Conservation (phyloP, 176 grass and related monocot genomes). For the Aegilops longissima region DNA sequence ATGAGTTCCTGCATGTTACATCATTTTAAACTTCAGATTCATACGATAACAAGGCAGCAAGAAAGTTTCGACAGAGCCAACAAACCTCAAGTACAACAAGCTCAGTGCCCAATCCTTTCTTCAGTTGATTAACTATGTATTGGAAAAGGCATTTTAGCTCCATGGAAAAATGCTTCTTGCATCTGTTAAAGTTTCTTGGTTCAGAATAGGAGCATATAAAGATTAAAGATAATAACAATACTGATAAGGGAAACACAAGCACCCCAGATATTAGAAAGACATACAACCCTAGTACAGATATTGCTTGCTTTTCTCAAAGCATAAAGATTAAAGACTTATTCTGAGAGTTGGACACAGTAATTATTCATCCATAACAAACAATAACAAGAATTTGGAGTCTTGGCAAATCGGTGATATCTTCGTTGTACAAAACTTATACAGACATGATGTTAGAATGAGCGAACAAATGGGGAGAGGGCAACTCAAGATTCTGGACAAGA, state of each 20-base stretch:
- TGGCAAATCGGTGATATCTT: not conserved
- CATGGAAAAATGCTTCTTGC: conserved; percentile 96
- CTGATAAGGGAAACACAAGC: not conserved
- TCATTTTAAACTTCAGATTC: conserved; percentile 10
- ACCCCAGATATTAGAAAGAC: conserved; percentile 1
- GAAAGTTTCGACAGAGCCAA: conserved; percentile 13
- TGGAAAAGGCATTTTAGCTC: conserved; percentile 96
- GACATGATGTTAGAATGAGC: not conserved
- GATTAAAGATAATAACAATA: conserved; percentile 29
- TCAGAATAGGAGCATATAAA: conserved; percentile 3
- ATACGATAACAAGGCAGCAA: conserved; percentile 14
- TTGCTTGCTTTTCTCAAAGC: not conserved
- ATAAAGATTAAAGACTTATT: conserved; percentile 20
- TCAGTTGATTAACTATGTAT: conserved; percentile 97
- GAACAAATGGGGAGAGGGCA: not conserved
- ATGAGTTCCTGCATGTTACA: conserved; percentile 74
- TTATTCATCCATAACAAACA: conserved; percentile 14
- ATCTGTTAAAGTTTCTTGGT: conserved; percentile 53
- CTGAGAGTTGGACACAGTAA: not conserved
- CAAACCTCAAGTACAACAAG: conserved; percentile 93
- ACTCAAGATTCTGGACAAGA: not conserved
- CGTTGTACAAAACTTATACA: not conserved
- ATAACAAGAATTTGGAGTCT: not conserved
- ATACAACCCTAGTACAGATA: not conserved
- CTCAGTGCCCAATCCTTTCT: conserved; percentile 84